Base-by-base conservation (phyloP, 2,329 filamentous ascomycete species). In the Mycosphaerella sp. region DNA sequence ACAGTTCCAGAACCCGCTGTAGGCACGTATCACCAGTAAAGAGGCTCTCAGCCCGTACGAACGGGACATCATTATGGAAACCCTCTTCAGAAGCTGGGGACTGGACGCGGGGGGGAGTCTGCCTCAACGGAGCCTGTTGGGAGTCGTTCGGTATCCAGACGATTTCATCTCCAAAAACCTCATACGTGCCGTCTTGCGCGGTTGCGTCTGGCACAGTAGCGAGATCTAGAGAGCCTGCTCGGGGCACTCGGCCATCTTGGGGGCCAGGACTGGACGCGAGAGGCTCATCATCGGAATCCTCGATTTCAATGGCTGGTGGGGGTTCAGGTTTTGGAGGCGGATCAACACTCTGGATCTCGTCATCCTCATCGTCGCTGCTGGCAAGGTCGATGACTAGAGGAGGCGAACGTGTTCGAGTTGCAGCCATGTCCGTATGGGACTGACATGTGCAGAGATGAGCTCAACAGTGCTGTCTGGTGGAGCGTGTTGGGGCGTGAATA, bases 1-100 rank as follows among this genome's bases (percentile, higher is more conserved):
- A 67, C 17, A 68, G 58, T 21, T 62, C 64, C 6, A 65, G 56
- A 16, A 68, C 56, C 9, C 49, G 57, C 21, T 58, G 49, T 17
- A 68, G 49, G 43, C 64, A 66, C 16, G 40, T 37, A 13, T 66
- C 63, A 10, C 43, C 50, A 12, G 59, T 61, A 18, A 61, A 46
- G 7, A 41, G 39, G 17, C 25, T 48, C 40, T 45, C 27, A 17
- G 35, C 10, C 6, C 16, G 9, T n/a, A 30, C 50, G n/a, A 42
- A 43, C 14, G 28, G 27, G 12, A 37, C 10, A 4, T 48, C 46
- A 35, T 55, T 27, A 41, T 40, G 39, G 5, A 21, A 7, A n/a
- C 34, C 13, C 16, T 13, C 32, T 14, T 13, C 10, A 7, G 36
- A n/a, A 13, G 50, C 18, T 12, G 14, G 27, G 4, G 16, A 17